Conservation (phyloP, 2,329 filamentous ascomycete genomes). For the Aspergillus calidoustus region DNA sequence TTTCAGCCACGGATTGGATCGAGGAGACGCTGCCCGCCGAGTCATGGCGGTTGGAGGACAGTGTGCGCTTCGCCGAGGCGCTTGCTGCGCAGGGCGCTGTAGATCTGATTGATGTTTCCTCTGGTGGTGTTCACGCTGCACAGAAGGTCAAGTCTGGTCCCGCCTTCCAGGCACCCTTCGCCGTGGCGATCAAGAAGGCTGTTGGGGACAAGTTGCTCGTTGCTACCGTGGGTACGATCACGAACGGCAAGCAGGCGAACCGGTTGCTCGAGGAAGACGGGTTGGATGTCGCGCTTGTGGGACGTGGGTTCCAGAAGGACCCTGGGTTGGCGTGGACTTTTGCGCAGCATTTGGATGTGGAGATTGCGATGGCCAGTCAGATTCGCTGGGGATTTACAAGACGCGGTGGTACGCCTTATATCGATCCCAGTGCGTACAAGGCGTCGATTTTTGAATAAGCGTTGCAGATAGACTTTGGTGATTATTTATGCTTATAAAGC, state of each 20-base stretch:
- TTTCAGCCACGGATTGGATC: constrained; percentile 78
- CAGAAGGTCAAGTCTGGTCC: constrained; percentile 55
- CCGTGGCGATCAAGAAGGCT: constrained; percentile 71
- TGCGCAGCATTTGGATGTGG: constrained; percentile 72
- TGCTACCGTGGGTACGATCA: constrained; percentile 75
- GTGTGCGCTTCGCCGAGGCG: constrained; percentile 53
- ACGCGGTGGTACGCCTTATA: constrained; percentile 26
- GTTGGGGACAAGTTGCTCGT: constrained; percentile 74
- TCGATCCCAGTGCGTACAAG: constrained; percentile 28
- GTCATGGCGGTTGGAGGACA: constrained; percentile 71
- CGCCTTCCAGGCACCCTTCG: constrained; percentile 76
- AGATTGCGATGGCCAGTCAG: constrained; percentile 74
- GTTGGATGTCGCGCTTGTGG: constrained; percentile 74
- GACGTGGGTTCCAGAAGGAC: constrained; percentile 79
- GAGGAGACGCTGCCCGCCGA: constrained; percentile 62
- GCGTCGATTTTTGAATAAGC: constrained; percentile 26
- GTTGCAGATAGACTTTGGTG: neutral
- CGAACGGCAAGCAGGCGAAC: constrained; percentile 70
- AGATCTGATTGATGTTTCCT: constrained; percentile 53
- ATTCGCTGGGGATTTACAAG: constrained; percentile 61
- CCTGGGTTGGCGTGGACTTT: constrained; percentile 76
- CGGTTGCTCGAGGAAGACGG: constrained; percentile 57
- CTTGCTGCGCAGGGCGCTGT: constrained; percentile 48
- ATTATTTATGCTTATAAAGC: neutral
- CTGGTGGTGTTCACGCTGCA: constrained; percentile 55